Evolutionary conservation across 352 stramenopile species (phyloP), one percentile per base, ranked within the genome.

Genomic region (Globisporangium nodosum): DNA sequence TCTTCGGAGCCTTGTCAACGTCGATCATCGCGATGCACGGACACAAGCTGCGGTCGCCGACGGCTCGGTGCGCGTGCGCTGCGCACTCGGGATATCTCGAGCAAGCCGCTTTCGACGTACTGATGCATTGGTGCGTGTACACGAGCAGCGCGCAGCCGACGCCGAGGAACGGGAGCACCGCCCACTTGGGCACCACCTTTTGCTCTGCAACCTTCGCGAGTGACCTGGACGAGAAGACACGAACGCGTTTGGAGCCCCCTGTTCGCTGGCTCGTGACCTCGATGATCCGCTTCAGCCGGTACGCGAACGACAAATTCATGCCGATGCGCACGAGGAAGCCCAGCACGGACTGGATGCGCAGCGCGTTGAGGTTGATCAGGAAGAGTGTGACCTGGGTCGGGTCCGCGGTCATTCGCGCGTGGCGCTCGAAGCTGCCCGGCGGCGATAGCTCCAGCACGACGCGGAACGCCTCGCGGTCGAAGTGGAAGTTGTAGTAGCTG

Each of bases 21-120:
- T 78, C 72, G 16, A 81, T 64, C 0, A 81, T 37, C 6, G 65
- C 66, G 42, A 62, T 48, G 49, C 72, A 76, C 3, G 70, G 72
- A 52, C 72, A 81, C 8, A 52, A 21, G 1, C 3, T 9, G 16
- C n/a, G 18, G 2, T 11, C 33, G 4, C 46, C 56, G 2, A 43
- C n/a, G 20, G 51, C 53, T 12, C 63, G 60, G 21, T 78, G 70
- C 1, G 60, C 65, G 47, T 62, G 63, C 1, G 64, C 61, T 12
- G 71, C 60, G 21, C 70, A 78, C 48, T 69, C 21, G 18, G 57
- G 59, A 20, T 70, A 58, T 1, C 11, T 1, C 3, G 37, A 24
- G 21, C 70, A 76, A 3, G 52, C 46, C 1, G 21, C 35, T 11
- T 55, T 43, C 11, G 68, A 69, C 0, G 24, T 47, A 0, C 11